Percentiles rank a stretch among this genome's conserved stretches.
Conservation (phyloP, 2,329 filamentous ascomycete genomes). For the Ophiostoma sp. region DNA sequence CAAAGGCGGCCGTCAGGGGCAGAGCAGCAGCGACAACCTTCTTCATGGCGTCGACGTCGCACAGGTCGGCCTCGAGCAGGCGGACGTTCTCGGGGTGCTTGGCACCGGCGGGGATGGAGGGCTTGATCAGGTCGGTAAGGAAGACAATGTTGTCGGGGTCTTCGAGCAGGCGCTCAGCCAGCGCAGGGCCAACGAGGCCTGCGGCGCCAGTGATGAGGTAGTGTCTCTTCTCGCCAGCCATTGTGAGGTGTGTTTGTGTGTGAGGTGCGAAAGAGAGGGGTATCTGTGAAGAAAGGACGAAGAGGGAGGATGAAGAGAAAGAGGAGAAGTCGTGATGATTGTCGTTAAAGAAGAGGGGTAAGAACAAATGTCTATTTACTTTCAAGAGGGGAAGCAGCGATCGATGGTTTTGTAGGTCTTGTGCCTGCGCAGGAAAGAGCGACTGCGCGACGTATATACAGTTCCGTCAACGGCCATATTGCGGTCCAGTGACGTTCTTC, state of each 20-base stretch:
- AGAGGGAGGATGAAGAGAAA: not conserved
- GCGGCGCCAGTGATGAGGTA: slow-evolving; percentile 41
- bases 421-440: slow-evolving; percentile 1
- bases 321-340: not conserved
- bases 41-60: slow-evolving; percentile 38
- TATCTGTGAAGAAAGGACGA: not conserved
- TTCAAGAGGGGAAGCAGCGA: not conserved
- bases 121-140: slow-evolving; percentile 57
- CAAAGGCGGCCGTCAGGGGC: slow-evolving; percentile 55
- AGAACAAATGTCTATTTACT: not conserved
- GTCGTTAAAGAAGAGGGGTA: not conserved
- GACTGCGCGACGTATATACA: slow-evolving; percentile 10
- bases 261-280: not conserved
- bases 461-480: slow-evolving; percentile 1
- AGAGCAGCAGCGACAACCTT: slow-evolving; percentile 47
- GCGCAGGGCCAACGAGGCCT: slow-evolving; percentile 40
- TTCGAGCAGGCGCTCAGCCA: slow-evolving; percentile 44
- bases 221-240: slow-evolving; percentile 28
- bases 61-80: slow-evolving; percentile 52
- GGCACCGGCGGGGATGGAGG: slow-evolving; percentile 50
- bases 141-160: slow-evolving; percentile 42
- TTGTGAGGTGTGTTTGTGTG: not conserved
- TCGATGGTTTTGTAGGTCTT: not conserved
- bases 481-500: slow-evolving; percentile 5
- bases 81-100: slow-evolving; percentile 52